Conservation (phyloP, 352 stramenopile genomes). For the Phytophthora europaea region DNA sequence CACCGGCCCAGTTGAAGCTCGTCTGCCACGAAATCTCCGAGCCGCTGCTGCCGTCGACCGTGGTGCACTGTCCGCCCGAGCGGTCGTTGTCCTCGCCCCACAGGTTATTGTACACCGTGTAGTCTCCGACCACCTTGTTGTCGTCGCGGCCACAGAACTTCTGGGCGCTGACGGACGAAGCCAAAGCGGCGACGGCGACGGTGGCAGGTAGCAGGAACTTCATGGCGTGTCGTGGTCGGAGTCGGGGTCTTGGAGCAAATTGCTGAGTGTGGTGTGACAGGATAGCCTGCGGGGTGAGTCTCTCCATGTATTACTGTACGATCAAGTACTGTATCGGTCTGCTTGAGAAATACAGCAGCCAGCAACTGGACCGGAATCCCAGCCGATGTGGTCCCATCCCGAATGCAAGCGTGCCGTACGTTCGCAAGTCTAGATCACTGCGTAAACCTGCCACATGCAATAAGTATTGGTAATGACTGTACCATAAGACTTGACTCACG, state of each 20-base stretch:
- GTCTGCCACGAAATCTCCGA: constrained; percentile 50
- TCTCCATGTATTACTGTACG: neutral
- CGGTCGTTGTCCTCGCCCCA: constrained; percentile 37
- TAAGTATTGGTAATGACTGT: too few relatives aligned
- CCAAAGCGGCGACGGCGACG: constrained; percentile 2
- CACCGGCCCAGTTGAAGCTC: constrained; percentile 45
- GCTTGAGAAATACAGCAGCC: neutral
- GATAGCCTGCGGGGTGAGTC: neutral
- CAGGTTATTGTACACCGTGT: constrained; percentile 54
- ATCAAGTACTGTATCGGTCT: neutral
- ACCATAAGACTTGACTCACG: neutral
- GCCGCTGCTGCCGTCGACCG: constrained; percentile 34
- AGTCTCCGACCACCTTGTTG: constrained; percentile 27
- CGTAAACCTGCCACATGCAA: neutral
- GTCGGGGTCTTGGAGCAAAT: constrained; percentile 15
- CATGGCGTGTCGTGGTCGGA: constrained; percentile 6
- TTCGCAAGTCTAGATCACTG: neutral
- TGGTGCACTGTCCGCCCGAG: constrained; percentile 45
- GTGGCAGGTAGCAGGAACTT: constrained; percentile 15
- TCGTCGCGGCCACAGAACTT: constrained; percentile 35
- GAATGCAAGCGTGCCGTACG: neutral
- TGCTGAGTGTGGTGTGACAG: constrained; percentile 17
- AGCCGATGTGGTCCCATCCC: constrained; percentile 20
- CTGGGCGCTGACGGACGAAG: constrained; percentile 3
- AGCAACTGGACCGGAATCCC: constrained; percentile 5